A percentile compares a stretch with the other conserved stretches of the same genome.
phyloP scores from a whole-genome alignment of 441 rosid species.

The Euphorbia corollata region DNA sequence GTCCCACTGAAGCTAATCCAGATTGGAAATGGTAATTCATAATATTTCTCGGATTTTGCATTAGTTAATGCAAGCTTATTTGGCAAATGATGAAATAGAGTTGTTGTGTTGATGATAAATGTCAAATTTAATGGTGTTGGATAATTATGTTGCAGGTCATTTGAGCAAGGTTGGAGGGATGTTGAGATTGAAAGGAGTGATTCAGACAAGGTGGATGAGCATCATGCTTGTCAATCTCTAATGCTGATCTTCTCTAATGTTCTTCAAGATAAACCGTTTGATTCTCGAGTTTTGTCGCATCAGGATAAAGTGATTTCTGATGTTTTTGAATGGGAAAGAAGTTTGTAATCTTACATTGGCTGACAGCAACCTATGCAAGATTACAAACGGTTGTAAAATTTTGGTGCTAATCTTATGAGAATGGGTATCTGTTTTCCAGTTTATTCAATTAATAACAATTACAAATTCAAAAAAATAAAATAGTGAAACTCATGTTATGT shows the following conservation, averaged over 20 bases:
- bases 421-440: no score
- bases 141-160: slow-evolving; percentile 46
- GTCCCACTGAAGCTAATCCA: slow-evolving; percentile 64
- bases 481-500: no score
- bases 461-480: no score
- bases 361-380: no score
- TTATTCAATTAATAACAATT: no score
- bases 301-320: slow-evolving; percentile 33
- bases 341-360: no score
- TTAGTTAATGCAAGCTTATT: background rate
- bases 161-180: slow-evolving; percentile 58
- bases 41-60: background rate
- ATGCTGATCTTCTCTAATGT: slow-evolving; percentile 33
- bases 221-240: slow-evolving; percentile 57
- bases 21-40: slow-evolving; percentile 77
- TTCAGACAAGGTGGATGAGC: slow-evolving; percentile 45
- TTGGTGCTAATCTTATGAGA: no score
- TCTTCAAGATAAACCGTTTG: slow-evolving; percentile 35
- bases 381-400: no score
- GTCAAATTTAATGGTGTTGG: background rate
- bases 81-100: no score
- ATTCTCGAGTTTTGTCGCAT: slow-evolving; percentile 26
- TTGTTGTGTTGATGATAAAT: no score
- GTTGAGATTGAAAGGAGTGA: slow-evolving; percentile 34
- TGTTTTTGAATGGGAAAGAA: slow-evolving; percentile 47